A percentile compares a stretch with the other conserved stretches of the same genome.
Evolutionary conservation across 2,329 filamentous ascomycete species (phyloP).

Genomic region (Magnaporthales sp.): DNA sequence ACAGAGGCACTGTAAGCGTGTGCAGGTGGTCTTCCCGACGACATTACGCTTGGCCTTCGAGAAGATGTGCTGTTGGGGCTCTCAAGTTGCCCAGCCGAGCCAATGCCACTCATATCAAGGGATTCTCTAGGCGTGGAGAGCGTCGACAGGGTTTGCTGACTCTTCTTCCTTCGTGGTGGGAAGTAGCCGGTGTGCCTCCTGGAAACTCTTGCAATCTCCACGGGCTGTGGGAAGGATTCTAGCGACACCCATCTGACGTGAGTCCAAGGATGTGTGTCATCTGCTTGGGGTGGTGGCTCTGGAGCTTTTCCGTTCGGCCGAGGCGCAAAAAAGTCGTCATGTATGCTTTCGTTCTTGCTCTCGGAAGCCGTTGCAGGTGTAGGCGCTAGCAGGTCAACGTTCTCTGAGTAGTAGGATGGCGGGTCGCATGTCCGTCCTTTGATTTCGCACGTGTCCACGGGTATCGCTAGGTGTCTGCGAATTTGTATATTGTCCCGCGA

Average conservation of each 20-base stretch:
- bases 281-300: constrained; percentile 19
- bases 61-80: constrained; percentile 26
- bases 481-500: constrained; percentile 84
- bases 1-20: constrained; percentile 14
- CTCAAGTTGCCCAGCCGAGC: constrained; percentile 22
- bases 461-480: constrained; percentile 71
- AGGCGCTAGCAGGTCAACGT: constrained; percentile 41
- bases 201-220: constrained; percentile 80
- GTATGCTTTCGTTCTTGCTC: constrained; percentile 6
- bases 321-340: constrained; percentile 33
- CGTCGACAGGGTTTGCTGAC: constrained; percentile 54
- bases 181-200: constrained; percentile 82
- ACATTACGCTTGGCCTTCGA: constrained; percentile 33
- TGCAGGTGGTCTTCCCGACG: constrained; percentile 15
- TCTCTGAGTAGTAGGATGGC: constrained; percentile 32
- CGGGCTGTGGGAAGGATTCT: constrained; percentile 57
- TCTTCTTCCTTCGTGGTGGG: constrained; percentile 84
- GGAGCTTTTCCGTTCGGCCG: constrained; percentile 23
- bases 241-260: constrained; percentile 87
- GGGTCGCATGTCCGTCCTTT: constrained; percentile 64
- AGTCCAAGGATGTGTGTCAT: constrained; percentile 64
- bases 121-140: constrained; percentile 60
- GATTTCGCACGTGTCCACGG: constrained; percentile 80
- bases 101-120: constrained; percentile 42
- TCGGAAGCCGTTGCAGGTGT: constrained; percentile 25